phyloP scores from a whole-genome alignment of 2,329 filamentous ascomycete species.

The Penicillium olsonii region DNA sequence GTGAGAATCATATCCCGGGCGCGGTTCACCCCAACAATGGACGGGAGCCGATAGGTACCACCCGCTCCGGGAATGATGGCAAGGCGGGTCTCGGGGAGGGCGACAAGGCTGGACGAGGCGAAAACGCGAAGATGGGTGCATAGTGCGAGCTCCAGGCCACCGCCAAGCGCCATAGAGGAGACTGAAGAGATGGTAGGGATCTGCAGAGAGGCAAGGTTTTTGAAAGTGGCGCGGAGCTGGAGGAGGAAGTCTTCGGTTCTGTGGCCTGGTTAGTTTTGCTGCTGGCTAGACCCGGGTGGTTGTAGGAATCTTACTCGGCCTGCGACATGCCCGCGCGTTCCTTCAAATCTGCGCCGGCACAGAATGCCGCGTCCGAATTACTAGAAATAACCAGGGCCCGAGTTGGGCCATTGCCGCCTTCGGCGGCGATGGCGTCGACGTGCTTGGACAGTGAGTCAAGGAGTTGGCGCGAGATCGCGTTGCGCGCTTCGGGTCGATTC shows the following conservation, averaged over 20 bases:
- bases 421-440: slow-evolving; percentile 68
- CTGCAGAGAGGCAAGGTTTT: slow-evolving; percentile 70
- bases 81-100: slow-evolving; percentile 85
- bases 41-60: slow-evolving; percentile 83
- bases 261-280: slow-evolving; percentile 11
- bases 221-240: slow-evolving; percentile 74
- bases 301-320: slow-evolving; percentile 67
- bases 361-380: slow-evolving; percentile 84
- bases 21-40: slow-evolving; percentile 73
- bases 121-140: slow-evolving; percentile 88
- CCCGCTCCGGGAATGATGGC: slow-evolving; percentile 95
- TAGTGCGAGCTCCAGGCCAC: slow-evolving; percentile 89
- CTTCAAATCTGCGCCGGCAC: slow-evolving; percentile 91
- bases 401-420: slow-evolving; percentile 62
- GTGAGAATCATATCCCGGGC: slow-evolving; percentile 92
- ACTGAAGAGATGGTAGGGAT: slow-evolving; percentile 90
- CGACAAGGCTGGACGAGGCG: slow-evolving; percentile 73
- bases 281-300: background rate
- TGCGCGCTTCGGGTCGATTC: slow-evolving; percentile 80
- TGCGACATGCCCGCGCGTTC: slow-evolving; percentile 75
- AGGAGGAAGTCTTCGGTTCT: slow-evolving; percentile 79
- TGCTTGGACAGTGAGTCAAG: slow-evolving; percentile 71
- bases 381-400: slow-evolving; percentile 82
- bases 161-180: slow-evolving; percentile 82
- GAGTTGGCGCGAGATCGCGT: slow-evolving; percentile 82